These are phyloP conservation scores for Hypoxylon perforatum DNA, from an alignment of 495 filamentous ascomycete species.

Conservation along the genomic window DNA sequence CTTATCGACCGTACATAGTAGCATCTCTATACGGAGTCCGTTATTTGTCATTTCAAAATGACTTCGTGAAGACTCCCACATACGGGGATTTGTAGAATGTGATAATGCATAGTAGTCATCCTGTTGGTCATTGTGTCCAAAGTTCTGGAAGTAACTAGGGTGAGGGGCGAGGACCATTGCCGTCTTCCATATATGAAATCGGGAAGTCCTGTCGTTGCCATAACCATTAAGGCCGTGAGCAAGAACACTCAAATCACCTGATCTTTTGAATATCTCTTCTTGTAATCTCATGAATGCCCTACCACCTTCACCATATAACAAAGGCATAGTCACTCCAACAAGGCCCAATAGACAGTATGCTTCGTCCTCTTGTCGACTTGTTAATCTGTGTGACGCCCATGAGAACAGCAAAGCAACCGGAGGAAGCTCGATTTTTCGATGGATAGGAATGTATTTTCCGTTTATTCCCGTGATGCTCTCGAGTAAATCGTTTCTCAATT, in stretches of 20 bases:
- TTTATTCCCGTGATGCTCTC: neutral
- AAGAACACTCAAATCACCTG: constrained; percentile 39
- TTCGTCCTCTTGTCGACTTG: constrained; percentile 50
- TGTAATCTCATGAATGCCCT: constrained; percentile 51
- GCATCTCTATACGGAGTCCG: neutral
- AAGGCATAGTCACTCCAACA: constrained; percentile 57
- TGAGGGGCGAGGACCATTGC: neutral
- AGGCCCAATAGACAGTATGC: constrained; percentile 58
- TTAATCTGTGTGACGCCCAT: constrained; percentile 51
- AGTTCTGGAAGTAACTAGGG: neutral
- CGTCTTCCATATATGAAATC: neutral
- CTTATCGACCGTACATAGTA: neutral
- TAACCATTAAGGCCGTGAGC: constrained; percentile 13
- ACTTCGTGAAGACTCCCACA: neutral
- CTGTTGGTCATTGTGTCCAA: constrained; percentile 6
- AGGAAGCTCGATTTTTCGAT: neutral
- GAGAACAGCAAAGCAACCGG: constrained; percentile 44
- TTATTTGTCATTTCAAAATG: constrained; percentile 1
- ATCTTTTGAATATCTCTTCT: constrained; percentile 45
- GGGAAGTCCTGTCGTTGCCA: neutral
- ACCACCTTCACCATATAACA: constrained; percentile 55
- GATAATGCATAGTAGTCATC: no score
- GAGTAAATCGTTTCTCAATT: neutral
- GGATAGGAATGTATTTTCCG: neutral
- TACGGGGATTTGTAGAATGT: no score